Evolutionary conservation across 768 basidiomycete species (phyloP).

Genomic region (Lyophyllum atratum): DNA sequence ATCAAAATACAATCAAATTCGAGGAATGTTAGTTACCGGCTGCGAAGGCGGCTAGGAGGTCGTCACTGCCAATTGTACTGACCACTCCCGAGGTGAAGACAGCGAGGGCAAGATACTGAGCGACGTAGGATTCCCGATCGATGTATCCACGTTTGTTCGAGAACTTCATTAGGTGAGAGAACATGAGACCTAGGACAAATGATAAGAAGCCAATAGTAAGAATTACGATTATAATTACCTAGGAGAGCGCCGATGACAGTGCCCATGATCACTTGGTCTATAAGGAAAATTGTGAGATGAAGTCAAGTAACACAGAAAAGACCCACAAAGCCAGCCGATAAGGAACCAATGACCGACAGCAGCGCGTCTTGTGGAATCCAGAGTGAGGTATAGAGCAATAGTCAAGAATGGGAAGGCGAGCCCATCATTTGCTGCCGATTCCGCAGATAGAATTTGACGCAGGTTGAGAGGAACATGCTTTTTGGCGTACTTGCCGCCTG

Average conservation of each 20-base stretch:
- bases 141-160: constrained; percentile 64
- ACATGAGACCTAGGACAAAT: constrained; percentile 51
- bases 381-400: constrained; percentile 81
- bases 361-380: constrained; percentile 60
- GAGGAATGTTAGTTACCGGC: constrained; percentile 49
- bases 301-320: neutral
- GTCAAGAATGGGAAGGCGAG: constrained; percentile 92
- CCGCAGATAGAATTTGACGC: constrained; percentile 80
- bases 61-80: constrained; percentile 81
- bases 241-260: constrained; percentile 61
- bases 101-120: constrained; percentile 77
- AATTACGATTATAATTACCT: neutral
- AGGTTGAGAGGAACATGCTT: constrained; percentile 75
- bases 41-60: constrained; percentile 88
- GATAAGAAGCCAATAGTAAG: neutral
- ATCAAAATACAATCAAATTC: neutral
- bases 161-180: constrained; percentile 73
- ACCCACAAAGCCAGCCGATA: constrained; percentile 78
- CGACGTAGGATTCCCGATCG: constrained; percentile 84
- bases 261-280: constrained; percentile 84
- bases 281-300: neutral
- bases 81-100: constrained; percentile 80
- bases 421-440: constrained; percentile 95
- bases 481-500: constrained; percentile 71
- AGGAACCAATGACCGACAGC: constrained; percentile 87